Evolutionary conservation across 345 rosid genomes (phyloP).

Genomic region (Hypericum androsaemum): DNA sequence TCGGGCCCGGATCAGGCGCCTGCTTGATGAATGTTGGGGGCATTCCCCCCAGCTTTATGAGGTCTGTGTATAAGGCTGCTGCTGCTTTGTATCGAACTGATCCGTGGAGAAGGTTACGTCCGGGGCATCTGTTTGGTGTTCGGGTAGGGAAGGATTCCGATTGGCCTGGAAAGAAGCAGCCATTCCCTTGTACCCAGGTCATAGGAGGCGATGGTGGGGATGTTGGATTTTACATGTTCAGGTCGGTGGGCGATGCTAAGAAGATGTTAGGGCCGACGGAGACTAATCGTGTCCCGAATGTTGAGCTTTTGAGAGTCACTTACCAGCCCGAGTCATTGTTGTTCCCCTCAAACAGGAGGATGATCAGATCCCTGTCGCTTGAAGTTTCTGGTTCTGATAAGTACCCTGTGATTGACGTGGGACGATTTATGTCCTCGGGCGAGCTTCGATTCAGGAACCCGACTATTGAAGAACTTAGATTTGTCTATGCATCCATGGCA

Average conservation of each 20-base stretch:
- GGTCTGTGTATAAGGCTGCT: slow-evolving; percentile 42
- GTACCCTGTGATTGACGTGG: slow-evolving; percentile 59
- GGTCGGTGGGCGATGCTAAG: slow-evolving; percentile 40
- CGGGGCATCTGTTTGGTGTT: slow-evolving; percentile 46
- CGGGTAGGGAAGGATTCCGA: slow-evolving; percentile 56
- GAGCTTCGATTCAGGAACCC: slow-evolving; percentile 51
- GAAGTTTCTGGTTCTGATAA: slow-evolving; percentile 46
- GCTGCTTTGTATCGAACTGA: slow-evolving; percentile 62
- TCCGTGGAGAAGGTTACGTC: slow-evolving; percentile 62
- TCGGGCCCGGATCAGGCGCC: slow-evolving; percentile 63
- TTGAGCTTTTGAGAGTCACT: slow-evolving; percentile 52
- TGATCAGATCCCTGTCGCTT: slow-evolving; percentile 47
- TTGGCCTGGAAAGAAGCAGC: slow-evolving; percentile 58
- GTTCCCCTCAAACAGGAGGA: slow-evolving; percentile 51
- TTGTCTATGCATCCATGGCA: slow-evolving; percentile 50
- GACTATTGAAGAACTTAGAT: slow-evolving; percentile 51
- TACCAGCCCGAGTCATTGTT: slow-evolving; percentile 42
- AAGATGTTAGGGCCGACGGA: slow-evolving; percentile 50
- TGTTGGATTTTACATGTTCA: slow-evolving; percentile 44
- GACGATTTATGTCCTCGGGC: slow-evolving; percentile 36
- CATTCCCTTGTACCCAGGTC: slow-evolving; percentile 53
- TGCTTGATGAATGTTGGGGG: slow-evolving; percentile 52
- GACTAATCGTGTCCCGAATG: slow-evolving; percentile 40
- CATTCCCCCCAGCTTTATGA: slow-evolving; percentile 38
- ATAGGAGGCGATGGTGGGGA: slow-evolving; percentile 71